phyloP scores from a whole-genome alignment of 345 rosid species.

The Capsella bursapastoris region DNA sequence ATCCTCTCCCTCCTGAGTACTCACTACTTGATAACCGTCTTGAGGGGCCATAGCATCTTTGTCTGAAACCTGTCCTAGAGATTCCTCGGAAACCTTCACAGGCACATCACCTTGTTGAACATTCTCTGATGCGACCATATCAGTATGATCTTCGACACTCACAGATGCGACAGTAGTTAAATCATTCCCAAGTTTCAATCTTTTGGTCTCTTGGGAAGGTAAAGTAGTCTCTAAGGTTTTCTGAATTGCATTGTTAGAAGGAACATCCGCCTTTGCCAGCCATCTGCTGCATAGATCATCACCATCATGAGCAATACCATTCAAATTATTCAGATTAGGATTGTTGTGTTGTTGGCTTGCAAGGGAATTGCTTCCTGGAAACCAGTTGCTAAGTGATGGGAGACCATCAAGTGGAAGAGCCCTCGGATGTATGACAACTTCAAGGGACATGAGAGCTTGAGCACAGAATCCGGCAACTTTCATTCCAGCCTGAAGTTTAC shows the following conservation, averaged over 20 bases:
- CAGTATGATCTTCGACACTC: slow-evolving; percentile 40
- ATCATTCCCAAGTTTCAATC: slow-evolving; percentile 37
- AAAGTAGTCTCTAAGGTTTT: slow-evolving; percentile 31
- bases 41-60: slow-evolving; percentile 32
- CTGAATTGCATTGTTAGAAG: slow-evolving; percentile 33
- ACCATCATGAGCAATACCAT: slow-evolving; percentile 45
- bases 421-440: slow-evolving; percentile 86
- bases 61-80: slow-evolving; percentile 42
- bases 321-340: slow-evolving; percentile 40
- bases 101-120: slow-evolving; percentile 32
- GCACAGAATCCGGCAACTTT: slow-evolving; percentile 69
- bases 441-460: slow-evolving; percentile 74
- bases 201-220: slow-evolving; percentile 32
- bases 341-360: slow-evolving; percentile 40
- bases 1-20: slow-evolving; percentile 30
- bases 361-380: slow-evolving; percentile 36
- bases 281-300: slow-evolving; percentile 51
- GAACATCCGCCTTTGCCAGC: slow-evolving; percentile 46
- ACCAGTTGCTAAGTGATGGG: slow-evolving; percentile 41
- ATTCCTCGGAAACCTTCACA: slow-evolving; percentile 37
- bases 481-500: slow-evolving; percentile 60
- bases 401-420: slow-evolving; percentile 61
- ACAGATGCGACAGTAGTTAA: slow-evolving; percentile 37
- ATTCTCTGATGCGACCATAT: slow-evolving; percentile 39
- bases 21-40: slow-evolving; percentile 14